These are phyloP conservation scores for Cercospora brassicicola DNA, from an alignment of 2,329 filamentous ascomycete genomes.

Conservation along the genomic window DNA sequence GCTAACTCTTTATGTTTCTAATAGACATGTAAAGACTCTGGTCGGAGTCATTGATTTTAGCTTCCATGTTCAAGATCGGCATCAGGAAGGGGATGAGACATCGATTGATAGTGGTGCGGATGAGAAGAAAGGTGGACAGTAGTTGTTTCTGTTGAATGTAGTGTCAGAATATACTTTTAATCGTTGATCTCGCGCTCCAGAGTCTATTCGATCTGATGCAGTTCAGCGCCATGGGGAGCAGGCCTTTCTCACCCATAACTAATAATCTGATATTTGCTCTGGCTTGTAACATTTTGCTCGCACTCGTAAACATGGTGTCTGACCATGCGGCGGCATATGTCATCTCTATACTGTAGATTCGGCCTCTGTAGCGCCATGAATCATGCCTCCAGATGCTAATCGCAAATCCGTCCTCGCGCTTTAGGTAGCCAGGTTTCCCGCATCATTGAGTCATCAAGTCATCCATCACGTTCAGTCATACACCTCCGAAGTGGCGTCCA, in stretches of 20 bases:
- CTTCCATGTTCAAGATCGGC: slow-evolving; percentile 55
- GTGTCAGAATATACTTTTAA: not conserved
- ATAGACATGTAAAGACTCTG: slow-evolving; percentile 57
- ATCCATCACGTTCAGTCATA: not conserved
- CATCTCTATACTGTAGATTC: not conserved
- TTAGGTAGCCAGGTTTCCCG: not conserved
- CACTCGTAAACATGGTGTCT: not conserved
- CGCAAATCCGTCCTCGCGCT: not conserved
- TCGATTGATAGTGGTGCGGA: slow-evolving; percentile 41
- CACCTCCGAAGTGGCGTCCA: not conserved
- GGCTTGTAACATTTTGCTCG: not conserved
- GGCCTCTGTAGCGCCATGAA: not conserved
- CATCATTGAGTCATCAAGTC: not conserved
- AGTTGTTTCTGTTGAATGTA: not conserved
- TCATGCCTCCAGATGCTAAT: not conserved
- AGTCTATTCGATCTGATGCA: not conserved
- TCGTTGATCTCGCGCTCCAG: not conserved
- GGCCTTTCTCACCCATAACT: not conserved
- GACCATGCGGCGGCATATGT: not conserved
- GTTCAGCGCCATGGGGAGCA: not conserved
- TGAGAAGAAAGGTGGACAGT: slow-evolving; percentile 31
- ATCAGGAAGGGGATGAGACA: slow-evolving; percentile 25
- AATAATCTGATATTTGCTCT: not conserved
- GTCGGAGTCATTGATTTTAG: slow-evolving; percentile 73
- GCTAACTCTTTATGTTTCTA: not conserved